phyloP scores from a whole-genome alignment of 805 yeast genomes.

The Myxozyma vanderwaltii region DNA sequence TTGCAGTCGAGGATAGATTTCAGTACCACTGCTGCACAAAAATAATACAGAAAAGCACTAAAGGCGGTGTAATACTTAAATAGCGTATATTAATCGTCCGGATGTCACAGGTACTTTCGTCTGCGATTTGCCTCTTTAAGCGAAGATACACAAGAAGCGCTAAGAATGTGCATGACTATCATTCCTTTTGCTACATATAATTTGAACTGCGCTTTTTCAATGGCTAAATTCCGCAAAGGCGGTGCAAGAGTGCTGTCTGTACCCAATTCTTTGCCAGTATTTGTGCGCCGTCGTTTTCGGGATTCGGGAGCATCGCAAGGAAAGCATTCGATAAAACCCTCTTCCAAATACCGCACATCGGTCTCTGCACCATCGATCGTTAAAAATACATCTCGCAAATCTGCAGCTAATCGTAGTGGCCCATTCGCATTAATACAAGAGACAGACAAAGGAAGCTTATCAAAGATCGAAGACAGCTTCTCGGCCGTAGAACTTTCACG shows the following conservation, averaged over 20 bases:
- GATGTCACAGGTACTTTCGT: slow-evolving; percentile 6
- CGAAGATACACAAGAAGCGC: slow-evolving; percentile 10
- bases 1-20: too few relatives aligned
- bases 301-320: neutral
- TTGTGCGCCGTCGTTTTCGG: slow-evolving; percentile 3
- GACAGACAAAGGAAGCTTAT: neutral
- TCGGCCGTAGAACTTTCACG: slow-evolving; percentile 4
- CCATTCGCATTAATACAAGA: neutral
- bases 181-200: slow-evolving; percentile 1
- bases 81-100: neutral
- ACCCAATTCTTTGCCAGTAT: neutral
- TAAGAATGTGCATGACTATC: slow-evolving; percentile 9
- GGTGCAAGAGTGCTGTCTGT: neutral
- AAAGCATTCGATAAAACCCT: slow-evolving; percentile 13
- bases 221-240: slow-evolving; percentile 5
- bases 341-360: slow-evolving; percentile 3
- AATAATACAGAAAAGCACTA: neutral
- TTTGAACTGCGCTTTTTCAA: slow-evolving; percentile 13
- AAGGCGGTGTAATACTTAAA: neutral
- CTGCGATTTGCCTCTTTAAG: slow-evolving; percentile 11
- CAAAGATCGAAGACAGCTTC: slow-evolving; percentile 9
- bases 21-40: too few relatives aligned
- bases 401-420: slow-evolving; percentile 11
- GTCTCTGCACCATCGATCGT: slow-evolving; percentile 7
- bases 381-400: slow-evolving; percentile 9